These are phyloP conservation scores for Coniosporium tulheliwenetii DNA, from an alignment of 2,329 filamentous ascomycete genomes.

Conservation along the genomic window DNA sequence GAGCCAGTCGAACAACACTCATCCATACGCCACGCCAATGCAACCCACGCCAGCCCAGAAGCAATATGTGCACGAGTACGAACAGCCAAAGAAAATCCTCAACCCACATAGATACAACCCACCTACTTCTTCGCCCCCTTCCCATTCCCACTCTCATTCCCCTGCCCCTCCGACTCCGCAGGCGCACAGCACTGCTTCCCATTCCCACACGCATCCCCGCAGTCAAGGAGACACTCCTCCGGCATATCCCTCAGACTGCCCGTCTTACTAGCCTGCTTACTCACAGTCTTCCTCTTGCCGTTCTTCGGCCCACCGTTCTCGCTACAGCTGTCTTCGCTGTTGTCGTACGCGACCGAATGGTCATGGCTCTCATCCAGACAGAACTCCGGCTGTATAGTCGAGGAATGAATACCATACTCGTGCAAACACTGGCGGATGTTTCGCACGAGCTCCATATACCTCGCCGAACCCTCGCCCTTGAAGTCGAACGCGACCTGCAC, in stretches of 20 bases:
- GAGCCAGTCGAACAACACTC: too few species aligned
- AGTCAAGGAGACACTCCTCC: slow-evolving; percentile 25
- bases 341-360: slow-evolving; percentile 18
- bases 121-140: background rate
- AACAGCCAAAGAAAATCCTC: too few species aligned
- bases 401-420: slow-evolving; percentile 89
- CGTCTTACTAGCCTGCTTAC: slow-evolving; percentile 16
- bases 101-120: too few species aligned
- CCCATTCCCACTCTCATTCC: slow-evolving; percentile 2
- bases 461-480: slow-evolving; percentile 56
- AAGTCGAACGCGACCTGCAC: slow-evolving; percentile 86
- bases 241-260: slow-evolving; percentile 13
- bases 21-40: too few species aligned
- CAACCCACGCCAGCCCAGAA: too few species aligned
- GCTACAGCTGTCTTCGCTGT: slow-evolving; percentile 11
- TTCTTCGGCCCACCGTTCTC: slow-evolving; percentile 12
- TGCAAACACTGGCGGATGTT: slow-evolving; percentile 79
- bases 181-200: slow-evolving; percentile 26
- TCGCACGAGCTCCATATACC: slow-evolving; percentile 82
- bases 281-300: slow-evolving; percentile 16
- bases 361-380: slow-evolving; percentile 28
- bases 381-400: slow-evolving; percentile 92
- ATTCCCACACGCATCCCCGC: slow-evolving; percentile 25
- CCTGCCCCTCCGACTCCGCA: slow-evolving; percentile 4
- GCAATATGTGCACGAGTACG: too few species aligned